Evolutionary conservation across 768 basidiomycete species (phyloP).

Genomic region (Peribolospora baueri): DNA sequence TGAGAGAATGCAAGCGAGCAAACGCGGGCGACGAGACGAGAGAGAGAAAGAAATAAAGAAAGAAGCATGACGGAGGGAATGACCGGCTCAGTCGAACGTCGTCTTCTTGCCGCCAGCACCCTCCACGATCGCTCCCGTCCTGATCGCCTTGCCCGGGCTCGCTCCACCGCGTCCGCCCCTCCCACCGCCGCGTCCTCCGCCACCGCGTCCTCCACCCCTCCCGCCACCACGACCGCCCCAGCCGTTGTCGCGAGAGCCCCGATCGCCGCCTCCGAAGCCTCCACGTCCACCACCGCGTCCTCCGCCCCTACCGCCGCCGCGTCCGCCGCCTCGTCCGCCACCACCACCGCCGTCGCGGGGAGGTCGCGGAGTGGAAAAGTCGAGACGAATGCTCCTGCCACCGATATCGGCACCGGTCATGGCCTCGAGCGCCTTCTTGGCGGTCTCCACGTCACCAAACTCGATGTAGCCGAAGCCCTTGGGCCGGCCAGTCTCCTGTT

Average conservation of each 20-base stretch:
- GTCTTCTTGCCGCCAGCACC: conserved; percentile 35
- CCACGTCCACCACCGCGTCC: conserved; percentile 22
- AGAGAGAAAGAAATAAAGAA: neutral
- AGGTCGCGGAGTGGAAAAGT: conserved; percentile 55
- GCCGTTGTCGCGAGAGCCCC: conserved; percentile 10
- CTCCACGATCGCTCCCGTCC: conserved; percentile 39
- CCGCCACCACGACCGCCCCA: conserved; percentile 21
- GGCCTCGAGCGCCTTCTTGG: conserved; percentile 45
- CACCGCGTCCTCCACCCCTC: conserved; percentile 10
- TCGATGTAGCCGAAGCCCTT: conserved; percentile 97
- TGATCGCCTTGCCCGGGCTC: conserved; percentile 16
- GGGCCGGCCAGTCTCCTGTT: conserved; percentile 63
- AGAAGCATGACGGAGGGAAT: neutral
- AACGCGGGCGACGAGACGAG: no score
- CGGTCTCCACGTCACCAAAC: conserved; percentile 52
- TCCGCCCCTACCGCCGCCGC: conserved; percentile 16
- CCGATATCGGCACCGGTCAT: conserved; percentile 41
- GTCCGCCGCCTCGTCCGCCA: conserved; percentile 11
- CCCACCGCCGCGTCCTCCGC: conserved; percentile 11
- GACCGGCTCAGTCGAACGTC: conserved; percentile 25
- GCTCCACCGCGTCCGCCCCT: conserved; percentile 13
- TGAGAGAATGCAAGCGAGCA: no score
- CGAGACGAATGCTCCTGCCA: conserved; percentile 55
- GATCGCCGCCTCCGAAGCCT: conserved; percentile 21
- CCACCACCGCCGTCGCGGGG: conserved; percentile 33